Evolutionary conservation across 1,284 basidiomycete species (phyloP).

Genomic region (Ganoderma multipileum): DNA sequence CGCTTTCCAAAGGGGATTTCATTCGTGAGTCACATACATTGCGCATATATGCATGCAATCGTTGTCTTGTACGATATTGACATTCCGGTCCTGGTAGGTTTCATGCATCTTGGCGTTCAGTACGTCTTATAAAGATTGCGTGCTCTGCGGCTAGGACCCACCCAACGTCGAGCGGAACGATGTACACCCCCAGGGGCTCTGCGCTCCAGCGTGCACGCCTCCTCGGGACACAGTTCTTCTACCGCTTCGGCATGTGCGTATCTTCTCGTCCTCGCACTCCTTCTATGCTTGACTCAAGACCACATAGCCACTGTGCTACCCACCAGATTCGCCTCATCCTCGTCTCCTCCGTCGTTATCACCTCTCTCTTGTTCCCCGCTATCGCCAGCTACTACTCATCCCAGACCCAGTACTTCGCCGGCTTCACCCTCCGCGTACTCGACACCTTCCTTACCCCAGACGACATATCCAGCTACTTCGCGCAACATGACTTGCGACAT

Average conservation of each 20-base stretch:
- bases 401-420: constrained; percentile 66
- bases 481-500: constrained; percentile 68
- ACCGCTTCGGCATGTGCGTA: constrained; percentile 79
- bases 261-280: constrained; percentile 17
- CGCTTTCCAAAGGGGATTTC: not conserved
- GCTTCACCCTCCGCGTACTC: constrained; percentile 60
- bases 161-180: constrained; percentile 14
- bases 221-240: constrained; percentile 61
- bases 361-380: constrained; percentile 93
- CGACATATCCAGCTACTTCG: constrained; percentile 55
- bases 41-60: too few species aligned
- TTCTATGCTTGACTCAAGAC: constrained; percentile 7
- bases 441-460: constrained; percentile 65
- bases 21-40: constrained; percentile 8
- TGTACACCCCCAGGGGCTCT: constrained; percentile 23
- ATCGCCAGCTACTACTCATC: constrained; percentile 84
- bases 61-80: constrained; percentile 8
- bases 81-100: constrained; percentile 1
- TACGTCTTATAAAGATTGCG: constrained; percentile 1
- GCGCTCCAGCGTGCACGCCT: constrained; percentile 46
- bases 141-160: not conserved
- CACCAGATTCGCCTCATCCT: constrained; percentile 95
- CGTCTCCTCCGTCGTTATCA: constrained; percentile 94
- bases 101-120: constrained; percentile 5
- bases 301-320: constrained; percentile 78